Conservation (phyloP, 306 rosid genomes). For the Vicia villosa region DNA sequence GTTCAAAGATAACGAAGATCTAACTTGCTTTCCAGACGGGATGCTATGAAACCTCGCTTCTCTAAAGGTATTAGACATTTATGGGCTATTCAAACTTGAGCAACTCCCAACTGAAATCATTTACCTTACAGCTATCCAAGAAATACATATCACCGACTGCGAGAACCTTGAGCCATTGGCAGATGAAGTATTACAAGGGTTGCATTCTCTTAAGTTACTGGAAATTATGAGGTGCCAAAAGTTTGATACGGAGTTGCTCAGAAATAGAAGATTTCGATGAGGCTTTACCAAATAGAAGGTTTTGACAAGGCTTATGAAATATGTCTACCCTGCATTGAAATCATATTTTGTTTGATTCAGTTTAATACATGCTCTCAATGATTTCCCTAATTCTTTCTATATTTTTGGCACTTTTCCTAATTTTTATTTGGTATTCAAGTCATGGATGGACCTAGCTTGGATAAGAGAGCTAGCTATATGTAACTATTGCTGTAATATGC, state of each 20-base stretch:
- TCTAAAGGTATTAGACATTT: conserved; percentile 13
- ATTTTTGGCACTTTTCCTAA: no score
- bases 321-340: neutral
- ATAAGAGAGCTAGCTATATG: no score
- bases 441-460: no score
- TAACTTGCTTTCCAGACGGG: conserved; percentile 24
- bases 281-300: neutral
- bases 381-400: no score
- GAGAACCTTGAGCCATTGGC: conserved; percentile 5
- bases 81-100: neutral
- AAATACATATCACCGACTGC: neutral
- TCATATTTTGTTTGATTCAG: no score
- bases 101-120: neutral
- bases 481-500: no score
- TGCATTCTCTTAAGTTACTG: neutral
- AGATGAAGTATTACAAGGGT: conserved; percentile 3
- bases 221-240: neutral
- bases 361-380: no score
- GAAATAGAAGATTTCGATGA: neutral
- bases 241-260: neutral
- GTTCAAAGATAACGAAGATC: neutral
- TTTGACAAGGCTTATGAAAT: neutral
- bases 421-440: no score
- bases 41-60: conserved; percentile 26
- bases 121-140: neutral